These are phyloP conservation scores for Hibiscus trionum DNA, from an alignment of 345 rosid genomes.

Conservation along the genomic window DNA sequence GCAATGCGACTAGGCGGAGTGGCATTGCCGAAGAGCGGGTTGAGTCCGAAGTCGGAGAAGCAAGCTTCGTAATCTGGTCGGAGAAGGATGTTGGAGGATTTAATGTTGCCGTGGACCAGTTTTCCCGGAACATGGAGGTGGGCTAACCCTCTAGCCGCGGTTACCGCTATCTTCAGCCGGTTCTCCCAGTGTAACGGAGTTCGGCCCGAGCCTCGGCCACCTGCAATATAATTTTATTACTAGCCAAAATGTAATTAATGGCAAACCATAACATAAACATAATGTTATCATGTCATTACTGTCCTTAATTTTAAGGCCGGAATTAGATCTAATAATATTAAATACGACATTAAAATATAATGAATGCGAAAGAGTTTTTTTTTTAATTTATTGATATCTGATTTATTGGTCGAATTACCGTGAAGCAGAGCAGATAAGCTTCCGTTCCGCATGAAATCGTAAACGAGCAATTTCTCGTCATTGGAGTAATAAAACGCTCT, in stretches of 20 bases:
- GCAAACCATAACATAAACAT: too few relatives aligned
- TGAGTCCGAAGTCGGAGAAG: conserved; percentile 76
- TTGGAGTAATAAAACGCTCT: conserved; percentile 86
- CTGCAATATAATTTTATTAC: conserved; percentile 24
- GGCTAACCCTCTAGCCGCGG: conserved; percentile 65
- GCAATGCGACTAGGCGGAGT: conserved; percentile 62
- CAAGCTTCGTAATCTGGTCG: conserved; percentile 56
- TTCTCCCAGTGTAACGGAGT: conserved; percentile 92
- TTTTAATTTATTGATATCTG: too few relatives aligned
- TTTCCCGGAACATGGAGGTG: conserved; percentile 65
- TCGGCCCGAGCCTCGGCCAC: conserved; percentile 88
- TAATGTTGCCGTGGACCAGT: conserved; percentile 83
- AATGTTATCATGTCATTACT: too few relatives aligned
- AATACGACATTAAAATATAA: too few relatives aligned
- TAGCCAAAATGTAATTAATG: too few relatives aligned
- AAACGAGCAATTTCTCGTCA: conserved; percentile 91
- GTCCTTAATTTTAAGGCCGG: too few relatives aligned
- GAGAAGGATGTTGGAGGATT: conserved; percentile 82
- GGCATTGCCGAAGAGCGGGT: conserved; percentile 53
- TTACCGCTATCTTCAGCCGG: conserved; percentile 66
- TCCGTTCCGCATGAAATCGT: conserved; percentile 74
- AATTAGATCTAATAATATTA: too few relatives aligned
- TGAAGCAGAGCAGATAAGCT: conserved; percentile 92
- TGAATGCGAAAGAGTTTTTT: too few relatives aligned
- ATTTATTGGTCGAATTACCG: conserved; percentile 30